phyloP scores from a whole-genome alignment of 768 basidiomycete genomes.

The Harrya chromipes region DNA sequence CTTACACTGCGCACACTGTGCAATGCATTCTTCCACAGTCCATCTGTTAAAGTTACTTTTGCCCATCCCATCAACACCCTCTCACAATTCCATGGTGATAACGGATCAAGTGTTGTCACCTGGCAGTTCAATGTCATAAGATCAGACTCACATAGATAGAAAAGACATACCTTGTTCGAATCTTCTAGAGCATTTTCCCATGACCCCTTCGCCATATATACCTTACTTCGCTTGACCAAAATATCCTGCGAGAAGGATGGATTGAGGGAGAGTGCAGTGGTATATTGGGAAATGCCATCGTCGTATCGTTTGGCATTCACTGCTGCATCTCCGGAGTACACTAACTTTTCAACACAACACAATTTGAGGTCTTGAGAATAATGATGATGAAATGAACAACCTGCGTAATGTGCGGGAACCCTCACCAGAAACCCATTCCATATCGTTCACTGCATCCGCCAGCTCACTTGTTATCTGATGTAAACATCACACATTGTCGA shows the following conservation, averaged over 20 bases:
- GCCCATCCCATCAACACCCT: too few relatives aligned
- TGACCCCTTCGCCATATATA: background rate
- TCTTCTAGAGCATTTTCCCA: constrained; percentile 1
- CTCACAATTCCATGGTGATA: too few relatives aligned
- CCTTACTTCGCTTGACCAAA: background rate
- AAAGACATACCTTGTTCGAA: background rate
- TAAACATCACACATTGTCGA: background rate
- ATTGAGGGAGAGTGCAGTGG: background rate
- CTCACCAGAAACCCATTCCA: too few relatives aligned
- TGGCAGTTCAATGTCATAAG: too few relatives aligned
- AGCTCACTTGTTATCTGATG: background rate
- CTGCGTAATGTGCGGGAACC: too few relatives aligned
- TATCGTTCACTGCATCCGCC: too few relatives aligned
- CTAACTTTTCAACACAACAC: background rate
- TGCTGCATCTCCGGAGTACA: background rate
- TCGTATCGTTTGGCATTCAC: background rate
- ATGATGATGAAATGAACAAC: too few relatives aligned
- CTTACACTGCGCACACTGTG: too few relatives aligned
- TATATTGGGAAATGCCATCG: background rate
- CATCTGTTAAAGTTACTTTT: too few relatives aligned
- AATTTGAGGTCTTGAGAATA: background rate
- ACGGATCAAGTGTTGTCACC: too few relatives aligned
- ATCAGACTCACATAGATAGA: too few relatives aligned
- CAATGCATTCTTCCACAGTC: too few relatives aligned
- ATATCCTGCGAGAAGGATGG: background rate